Percentiles rank a stretch among this genome's conserved stretches.
phyloP scores from a whole-genome alignment of 768 basidiomycete species.

The Phlebiopsis flavidoalba region DNA sequence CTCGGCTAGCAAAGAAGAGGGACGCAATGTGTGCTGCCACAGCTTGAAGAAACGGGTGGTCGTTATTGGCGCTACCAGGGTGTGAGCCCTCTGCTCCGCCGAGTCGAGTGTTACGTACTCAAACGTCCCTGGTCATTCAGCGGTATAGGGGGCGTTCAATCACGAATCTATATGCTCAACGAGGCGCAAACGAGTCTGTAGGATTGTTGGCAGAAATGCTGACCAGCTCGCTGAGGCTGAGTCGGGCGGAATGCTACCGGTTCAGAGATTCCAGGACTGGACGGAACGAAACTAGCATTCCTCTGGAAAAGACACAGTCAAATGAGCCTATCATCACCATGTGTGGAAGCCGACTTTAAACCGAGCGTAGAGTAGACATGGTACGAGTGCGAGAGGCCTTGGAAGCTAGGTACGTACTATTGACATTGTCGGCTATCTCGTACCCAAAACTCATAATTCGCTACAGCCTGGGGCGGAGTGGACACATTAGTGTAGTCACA shows the following conservation, averaged over 20 bases:
- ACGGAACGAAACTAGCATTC: not conserved
- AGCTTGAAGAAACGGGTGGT: conserved; percentile 65
- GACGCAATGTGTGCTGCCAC: conserved; percentile 35
- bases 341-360: conserved; percentile 62
- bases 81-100: not conserved
- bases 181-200: conserved; percentile 76
- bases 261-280: conserved; percentile 9
- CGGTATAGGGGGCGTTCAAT: conserved; percentile 75
- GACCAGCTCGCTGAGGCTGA: conserved; percentile 45
- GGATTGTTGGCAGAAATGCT: conserved; percentile 64
- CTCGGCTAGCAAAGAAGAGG: not conserved
- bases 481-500: conserved; percentile 78
- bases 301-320: not conserved
- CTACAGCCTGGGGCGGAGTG: conserved; percentile 70
- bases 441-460: not conserved
- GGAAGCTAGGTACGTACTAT: conserved; percentile 43
- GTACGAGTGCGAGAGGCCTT: conserved; percentile 48
- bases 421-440: not conserved
- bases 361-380: conserved; percentile 63
- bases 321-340: conserved; percentile 36
- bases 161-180: conserved; percentile 61
- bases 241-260: conserved; percentile 56
- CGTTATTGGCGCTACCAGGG: conserved; percentile 75
- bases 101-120: not conserved
- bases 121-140: conserved; percentile 18